phyloP scores from a whole-genome alignment of 2,329 filamentous ascomycete species.

The Arachnopeziza araneosa region DNA sequence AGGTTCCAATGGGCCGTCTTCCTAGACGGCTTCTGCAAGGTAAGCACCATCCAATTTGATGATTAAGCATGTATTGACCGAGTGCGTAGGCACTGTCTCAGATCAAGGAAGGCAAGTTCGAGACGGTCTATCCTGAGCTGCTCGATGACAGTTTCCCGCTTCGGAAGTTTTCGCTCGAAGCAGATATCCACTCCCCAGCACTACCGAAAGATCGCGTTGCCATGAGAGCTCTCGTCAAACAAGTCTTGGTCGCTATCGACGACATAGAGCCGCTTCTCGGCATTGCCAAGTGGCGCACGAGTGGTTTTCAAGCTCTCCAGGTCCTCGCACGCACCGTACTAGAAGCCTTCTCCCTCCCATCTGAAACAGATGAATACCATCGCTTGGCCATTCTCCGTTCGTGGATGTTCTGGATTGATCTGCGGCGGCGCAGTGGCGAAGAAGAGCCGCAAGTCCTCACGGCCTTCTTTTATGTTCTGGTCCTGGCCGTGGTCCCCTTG shows the following conservation, averaged over 20 bases:
- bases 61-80: not conserved
- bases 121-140: slow-evolving; percentile 9
- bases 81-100: slow-evolving; percentile 1
- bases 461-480: slow-evolving; percentile 13
- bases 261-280: not conserved
- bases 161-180: slow-evolving; percentile 1
- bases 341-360: slow-evolving; percentile 1
- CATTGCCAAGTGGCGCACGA: slow-evolving; percentile 6
- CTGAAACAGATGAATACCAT: slow-evolving; percentile 9
- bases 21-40: slow-evolving; percentile 16
- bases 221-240: slow-evolving; percentile 2
- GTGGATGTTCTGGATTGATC: slow-evolving; percentile 21
- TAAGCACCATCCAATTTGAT: slow-evolving; percentile 3
- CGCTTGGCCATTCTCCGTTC: slow-evolving; percentile 12
- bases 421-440: not conserved
- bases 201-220: not conserved
- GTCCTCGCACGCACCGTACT: slow-evolving; percentile 5
- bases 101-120: slow-evolving; percentile 2
- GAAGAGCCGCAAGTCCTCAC: slow-evolving; percentile 7
- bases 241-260: slow-evolving; percentile 2
- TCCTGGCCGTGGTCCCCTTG: slow-evolving; percentile 12
- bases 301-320: slow-evolving; percentile 12
- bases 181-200: not conserved
- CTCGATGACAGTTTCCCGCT: slow-evolving; percentile 5
- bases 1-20: slow-evolving; percentile 19